phyloP scores from a whole-genome alignment of 176 grass and related monocot species.

The Rhynchospora pubera region DNA sequence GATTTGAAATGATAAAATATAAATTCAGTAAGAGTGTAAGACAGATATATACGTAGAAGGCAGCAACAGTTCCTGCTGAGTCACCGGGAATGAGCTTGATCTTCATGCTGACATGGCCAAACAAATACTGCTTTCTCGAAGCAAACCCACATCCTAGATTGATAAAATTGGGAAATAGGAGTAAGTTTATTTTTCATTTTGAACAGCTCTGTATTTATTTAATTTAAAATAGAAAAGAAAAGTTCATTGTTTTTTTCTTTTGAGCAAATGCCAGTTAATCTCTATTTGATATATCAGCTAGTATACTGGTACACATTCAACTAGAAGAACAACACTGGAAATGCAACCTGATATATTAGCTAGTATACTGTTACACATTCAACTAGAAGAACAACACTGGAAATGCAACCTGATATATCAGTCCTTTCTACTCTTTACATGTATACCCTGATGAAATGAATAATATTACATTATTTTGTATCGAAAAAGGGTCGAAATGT shows the following conservation, averaged over 20 bases:
- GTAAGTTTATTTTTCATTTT: neutral
- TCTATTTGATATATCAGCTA: neutral
- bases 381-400: neutral
- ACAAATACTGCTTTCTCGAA: constrained; percentile 33
- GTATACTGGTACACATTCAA: neutral
- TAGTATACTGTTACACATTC: neutral
- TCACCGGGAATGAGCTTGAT: constrained; percentile 33
- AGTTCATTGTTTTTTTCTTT: neutral
- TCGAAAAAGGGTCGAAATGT: neutral
- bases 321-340: neutral
- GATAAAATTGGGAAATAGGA: neutral
- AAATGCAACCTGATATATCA: neutral
- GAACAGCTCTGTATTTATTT: neutral
- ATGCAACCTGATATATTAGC: neutral
- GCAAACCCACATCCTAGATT: constrained; percentile 31
- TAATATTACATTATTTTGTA: neutral
- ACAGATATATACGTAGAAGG: constrained; percentile 22
- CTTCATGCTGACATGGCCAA: constrained; percentile 45
- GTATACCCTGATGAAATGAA: neutral
- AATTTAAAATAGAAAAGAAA: neutral
- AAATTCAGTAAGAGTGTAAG: neutral
- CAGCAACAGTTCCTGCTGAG: constrained; percentile 34
- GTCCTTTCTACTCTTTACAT: neutral
- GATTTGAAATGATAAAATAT: neutral
- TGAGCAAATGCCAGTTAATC: neutral